Percentiles rank a stretch among this genome's conserved stretches.
Evolutionary conservation across 768 basidiomycete species (phyloP).

Genomic region (Termitomyces eurrhizus): DNA sequence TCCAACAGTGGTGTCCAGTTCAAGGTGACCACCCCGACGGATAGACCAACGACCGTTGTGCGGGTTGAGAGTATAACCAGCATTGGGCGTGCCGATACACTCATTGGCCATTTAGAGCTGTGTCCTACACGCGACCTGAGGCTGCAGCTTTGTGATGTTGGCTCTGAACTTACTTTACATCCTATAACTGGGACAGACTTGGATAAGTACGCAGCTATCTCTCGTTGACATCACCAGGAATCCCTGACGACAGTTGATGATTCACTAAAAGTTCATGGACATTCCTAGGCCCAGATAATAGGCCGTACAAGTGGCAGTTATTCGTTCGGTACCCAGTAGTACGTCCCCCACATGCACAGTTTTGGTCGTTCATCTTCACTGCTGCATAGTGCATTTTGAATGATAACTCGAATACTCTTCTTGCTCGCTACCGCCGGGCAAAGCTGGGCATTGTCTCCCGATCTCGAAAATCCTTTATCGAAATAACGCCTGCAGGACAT

Average conservation of each 20-base stretch:
- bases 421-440: slow-evolving; percentile 27
- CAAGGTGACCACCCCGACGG: slow-evolving; percentile 26
- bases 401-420: slow-evolving; percentile 21
- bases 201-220: slow-evolving; percentile 18
- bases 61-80: slow-evolving; percentile 24
- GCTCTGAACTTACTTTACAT: slow-evolving; percentile 16
- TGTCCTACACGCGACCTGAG: slow-evolving; percentile 19
- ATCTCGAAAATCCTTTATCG: slow-evolving; percentile 27
- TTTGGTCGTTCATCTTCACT: background rate
- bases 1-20: slow-evolving; percentile 31
- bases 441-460: slow-evolving; percentile 29
- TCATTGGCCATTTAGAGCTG: slow-evolving; percentile 29
- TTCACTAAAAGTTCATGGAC: slow-evolving; percentile 28
- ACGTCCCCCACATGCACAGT: slow-evolving; percentile 7
- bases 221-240: background rate
- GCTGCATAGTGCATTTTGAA: slow-evolving; percentile 27
- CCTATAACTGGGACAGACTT: slow-evolving; percentile 1
- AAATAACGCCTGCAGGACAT: slow-evolving; percentile 26
- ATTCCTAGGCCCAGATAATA: slow-evolving; percentile 30
- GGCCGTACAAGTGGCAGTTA: slow-evolving; percentile 35
- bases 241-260: background rate
- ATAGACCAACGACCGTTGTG: slow-evolving; percentile 23
- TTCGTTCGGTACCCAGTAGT: slow-evolving; percentile 33
- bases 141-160: slow-evolving; percentile 20
- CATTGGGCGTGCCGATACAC: slow-evolving; percentile 26